Base-by-base conservation (phyloP, 2,329 filamentous ascomycete genomes). In the Claviceps cyperi region DNA sequence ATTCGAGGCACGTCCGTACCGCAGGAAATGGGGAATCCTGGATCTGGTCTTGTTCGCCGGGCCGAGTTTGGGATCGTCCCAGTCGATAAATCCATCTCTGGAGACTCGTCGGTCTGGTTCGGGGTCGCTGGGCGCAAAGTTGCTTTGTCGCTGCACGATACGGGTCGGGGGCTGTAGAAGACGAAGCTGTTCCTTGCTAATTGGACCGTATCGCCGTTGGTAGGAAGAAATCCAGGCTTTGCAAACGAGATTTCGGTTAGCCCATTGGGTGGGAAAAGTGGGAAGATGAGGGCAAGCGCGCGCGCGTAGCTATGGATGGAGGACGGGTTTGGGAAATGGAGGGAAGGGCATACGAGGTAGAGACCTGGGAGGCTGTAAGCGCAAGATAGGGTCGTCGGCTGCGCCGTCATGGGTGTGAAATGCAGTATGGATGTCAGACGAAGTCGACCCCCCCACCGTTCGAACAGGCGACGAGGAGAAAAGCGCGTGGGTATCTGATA, bases 141-240 rank as follows among this genome's bases (percentile, higher is more conserved):
- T 73, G 57, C 69, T 69, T 14, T 70, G 66, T 3, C 70, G 63
- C 14, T 58, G 62, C 7, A 66, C 59, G 22, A 68, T 58, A n/a
- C 65, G 65, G 1, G 60, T 58, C 1, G 71, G 72, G 24, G 63
- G 63, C 43, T 57, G 63, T 14, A 73, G 60, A 17, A 70, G 59
- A 22, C 60, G 60, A 21, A 69, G 61, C 53, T 71, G 69, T 37
- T 68, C 64, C 7, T 67, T 62, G 50, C 60, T 61, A 4, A 62
- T 60, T 9, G 59, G 57, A 32, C 69, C 70, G 53, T 69, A 64
- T 45, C 64, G 59, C 35, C 62, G 63, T 54, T 74, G 66, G 58
- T 73, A 73, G 11, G 72, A 72, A 52, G 69, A 66, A 52, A 75
- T 72, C 72, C 72, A 75, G 38, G 73, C 72, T 74, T 53, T 51